These are phyloP conservation scores for Athelia sp. DNA, from an alignment of 1,284 basidiomycete species.

Conservation along the genomic window DNA sequence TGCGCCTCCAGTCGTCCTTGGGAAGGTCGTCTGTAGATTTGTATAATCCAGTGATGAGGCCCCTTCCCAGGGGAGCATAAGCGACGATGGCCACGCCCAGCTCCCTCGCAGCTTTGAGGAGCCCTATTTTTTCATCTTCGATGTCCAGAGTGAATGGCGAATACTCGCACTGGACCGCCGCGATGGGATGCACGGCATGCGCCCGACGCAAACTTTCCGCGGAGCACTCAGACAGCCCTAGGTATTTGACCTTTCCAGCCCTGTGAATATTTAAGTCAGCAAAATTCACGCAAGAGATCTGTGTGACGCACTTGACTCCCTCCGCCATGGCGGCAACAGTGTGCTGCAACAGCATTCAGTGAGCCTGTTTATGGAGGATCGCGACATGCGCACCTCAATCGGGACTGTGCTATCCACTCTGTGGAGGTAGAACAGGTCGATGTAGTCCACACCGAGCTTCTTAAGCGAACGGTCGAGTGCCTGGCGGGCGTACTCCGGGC, in stretches of 20 bases:
- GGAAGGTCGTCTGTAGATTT: slow-evolving; percentile 41
- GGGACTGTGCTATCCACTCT: slow-evolving; percentile 27
- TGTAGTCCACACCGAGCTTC: neutral
- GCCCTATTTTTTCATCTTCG: slow-evolving; percentile 31
- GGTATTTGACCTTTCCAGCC: slow-evolving; percentile 41
- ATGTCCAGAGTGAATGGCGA: slow-evolving; percentile 44
- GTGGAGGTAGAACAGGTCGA: neutral
- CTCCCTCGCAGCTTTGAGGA: slow-evolving; percentile 34
- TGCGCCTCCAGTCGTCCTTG: slow-evolving; percentile 33
- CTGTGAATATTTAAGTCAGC: slow-evolving; percentile 10
- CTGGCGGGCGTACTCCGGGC: neutral
- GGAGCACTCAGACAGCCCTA: slow-evolving; percentile 46
- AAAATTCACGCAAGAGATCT: neutral
- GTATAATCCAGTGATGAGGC: slow-evolving; percentile 37
- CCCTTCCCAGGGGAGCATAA: slow-evolving; percentile 40
- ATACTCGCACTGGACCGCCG: slow-evolving; percentile 48
- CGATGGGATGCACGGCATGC: slow-evolving; percentile 40
- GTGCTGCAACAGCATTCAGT: slow-evolving; percentile 6
- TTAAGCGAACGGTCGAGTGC: neutral
- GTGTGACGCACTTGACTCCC: slow-evolving; percentile 26
- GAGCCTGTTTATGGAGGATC: too few species aligned
- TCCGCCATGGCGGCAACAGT: slow-evolving; percentile 34
- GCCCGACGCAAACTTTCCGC: slow-evolving; percentile 47
- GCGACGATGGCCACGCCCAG: slow-evolving; percentile 32
- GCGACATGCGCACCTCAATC: slow-evolving; percentile 22